Evolutionary conservation across 129 eudicot genomes (phyloP).

Genomic region (Artemisia annua): DNA sequence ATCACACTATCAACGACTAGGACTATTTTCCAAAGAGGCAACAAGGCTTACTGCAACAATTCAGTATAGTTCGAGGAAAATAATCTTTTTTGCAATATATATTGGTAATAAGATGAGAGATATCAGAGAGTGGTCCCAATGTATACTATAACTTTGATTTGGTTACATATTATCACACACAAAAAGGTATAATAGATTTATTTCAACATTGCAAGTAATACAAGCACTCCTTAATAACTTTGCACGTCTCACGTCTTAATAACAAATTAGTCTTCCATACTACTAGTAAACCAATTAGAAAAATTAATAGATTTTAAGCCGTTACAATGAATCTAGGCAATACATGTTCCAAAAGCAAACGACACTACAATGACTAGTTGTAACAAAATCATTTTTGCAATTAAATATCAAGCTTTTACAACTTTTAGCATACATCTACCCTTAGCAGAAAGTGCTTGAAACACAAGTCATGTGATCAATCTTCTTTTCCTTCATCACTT

Average conservation of each 20-base stretch:
- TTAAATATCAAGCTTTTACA: conserved; percentile 3
- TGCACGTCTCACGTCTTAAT: not conserved
- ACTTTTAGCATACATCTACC: no score
- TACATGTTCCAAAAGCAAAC: conserved; percentile 17
- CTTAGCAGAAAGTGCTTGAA: no score
- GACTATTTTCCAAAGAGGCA: no score
- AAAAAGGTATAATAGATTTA: no score
- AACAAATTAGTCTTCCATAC: not conserved
- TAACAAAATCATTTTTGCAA: conserved; percentile 2
- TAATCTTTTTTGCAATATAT: no score
- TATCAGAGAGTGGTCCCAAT: no score
- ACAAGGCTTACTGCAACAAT: no score
- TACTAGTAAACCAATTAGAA: not conserved
- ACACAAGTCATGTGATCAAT: no score
- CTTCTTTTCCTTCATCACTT: no score
- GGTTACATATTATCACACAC: conserved; percentile 9
- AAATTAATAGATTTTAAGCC: not conserved
- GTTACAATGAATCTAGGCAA: not conserved
- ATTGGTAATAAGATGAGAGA: no score
- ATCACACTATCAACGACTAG: not conserved
- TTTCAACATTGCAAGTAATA: conserved; percentile 6
- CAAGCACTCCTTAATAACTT: conserved; percentile 7
- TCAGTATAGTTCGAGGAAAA: no score
- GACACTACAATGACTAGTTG: not conserved
- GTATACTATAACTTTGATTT: no score